Percentiles rank a stretch among this genome's conserved stretches.
phyloP scores from a whole-genome alignment of 2,329 filamentous ascomycete genomes.

The Lachnellula subtilissima region DNA sequence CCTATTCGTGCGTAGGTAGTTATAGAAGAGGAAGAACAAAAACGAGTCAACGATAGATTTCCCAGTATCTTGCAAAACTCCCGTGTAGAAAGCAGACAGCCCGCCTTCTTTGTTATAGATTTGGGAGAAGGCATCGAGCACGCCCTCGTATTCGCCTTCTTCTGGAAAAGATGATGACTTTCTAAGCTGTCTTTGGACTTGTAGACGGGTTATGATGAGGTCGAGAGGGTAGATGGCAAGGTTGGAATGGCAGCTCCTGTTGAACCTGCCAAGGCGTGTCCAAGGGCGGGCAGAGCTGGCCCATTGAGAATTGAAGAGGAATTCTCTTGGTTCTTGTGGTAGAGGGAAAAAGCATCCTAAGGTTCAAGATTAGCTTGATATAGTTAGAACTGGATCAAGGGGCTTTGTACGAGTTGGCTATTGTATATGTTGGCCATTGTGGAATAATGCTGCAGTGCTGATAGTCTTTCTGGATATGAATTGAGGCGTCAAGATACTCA shows the following conservation, averaged over 20 bases:
- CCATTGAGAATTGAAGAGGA: constrained; percentile 28
- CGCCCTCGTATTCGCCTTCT: constrained; percentile 54
- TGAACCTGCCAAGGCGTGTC: constrained; percentile 77
- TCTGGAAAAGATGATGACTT: constrained; percentile 28
- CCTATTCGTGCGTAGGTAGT: constrained; percentile 37
- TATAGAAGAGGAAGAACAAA: constrained; percentile 82
- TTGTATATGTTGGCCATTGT: constrained; percentile 35
- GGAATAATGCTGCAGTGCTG: background rate
- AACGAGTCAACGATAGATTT: constrained; percentile 73
- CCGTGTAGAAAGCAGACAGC: constrained; percentile 63
- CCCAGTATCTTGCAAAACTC: constrained; percentile 57
- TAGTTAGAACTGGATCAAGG: background rate
- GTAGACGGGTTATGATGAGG: constrained; percentile 74
- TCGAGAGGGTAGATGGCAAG: constrained; percentile 76
- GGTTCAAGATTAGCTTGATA: background rate
- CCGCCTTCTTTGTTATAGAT: constrained; percentile 70
- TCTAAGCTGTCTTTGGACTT: constrained; percentile 64
- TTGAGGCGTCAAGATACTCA: background rate
- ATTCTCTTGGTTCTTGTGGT: constrained; percentile 34
- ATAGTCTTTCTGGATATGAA: background rate
- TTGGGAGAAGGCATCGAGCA: constrained; percentile 64
- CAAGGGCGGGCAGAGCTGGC: constrained; percentile 62
- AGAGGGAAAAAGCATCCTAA: constrained; percentile 29
- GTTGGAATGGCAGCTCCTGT: constrained; percentile 75
- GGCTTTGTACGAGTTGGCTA: constrained; percentile 37